Base-by-base conservation (phyloP, 306 rosid species). In the Ziziphus jujuba region DNA sequence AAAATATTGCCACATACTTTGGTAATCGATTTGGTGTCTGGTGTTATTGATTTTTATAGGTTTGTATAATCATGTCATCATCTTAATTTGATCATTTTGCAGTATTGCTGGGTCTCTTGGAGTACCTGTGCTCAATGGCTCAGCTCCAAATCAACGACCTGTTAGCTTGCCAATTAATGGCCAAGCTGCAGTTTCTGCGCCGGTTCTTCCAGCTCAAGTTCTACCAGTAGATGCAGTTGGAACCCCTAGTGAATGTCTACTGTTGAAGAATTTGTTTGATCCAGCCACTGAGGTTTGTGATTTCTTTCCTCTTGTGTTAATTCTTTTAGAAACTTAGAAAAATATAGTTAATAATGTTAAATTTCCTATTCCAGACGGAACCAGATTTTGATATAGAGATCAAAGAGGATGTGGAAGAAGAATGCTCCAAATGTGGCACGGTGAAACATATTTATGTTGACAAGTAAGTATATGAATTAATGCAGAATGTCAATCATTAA, bases 401-500 rank as follows among this genome's bases (percentile, higher is more conserved):
- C 49, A 90, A 82, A 85, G 99, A 90, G 21, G 99, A 93, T 56
- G 99, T 93, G 14, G 96, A 88, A 77, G 99, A 88, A 70, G 99
- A 93, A 78, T 93, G 99, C 62, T 90, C 96, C 48, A 93, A 88
- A 69, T 93, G 80, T 73, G 99, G 99, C 59, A 84, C 80, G 44
- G 97, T 93, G 84, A 84, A 80, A 70, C 97, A 93, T 82, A 88
- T 88, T 71, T 82, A 88, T 65, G 99, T 93, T n/a, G 99, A 93
- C 75, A 93, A 90, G 99, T 93, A 84, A 83, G 97, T 78, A 53
- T 28, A n/a, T 65, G 3, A 20, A 28, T 57, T 9, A 25, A 28
- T 25, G 28, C 1, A 43, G 14, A 9, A 40, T 40, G 11, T 8
- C 48, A 36, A 49, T 36, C 4, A 20, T n/a, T 69, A 6, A 8